Base-by-base conservation (phyloP, 2,329 filamentous ascomycete genomes). In the Westerdykella ornata region DNA sequence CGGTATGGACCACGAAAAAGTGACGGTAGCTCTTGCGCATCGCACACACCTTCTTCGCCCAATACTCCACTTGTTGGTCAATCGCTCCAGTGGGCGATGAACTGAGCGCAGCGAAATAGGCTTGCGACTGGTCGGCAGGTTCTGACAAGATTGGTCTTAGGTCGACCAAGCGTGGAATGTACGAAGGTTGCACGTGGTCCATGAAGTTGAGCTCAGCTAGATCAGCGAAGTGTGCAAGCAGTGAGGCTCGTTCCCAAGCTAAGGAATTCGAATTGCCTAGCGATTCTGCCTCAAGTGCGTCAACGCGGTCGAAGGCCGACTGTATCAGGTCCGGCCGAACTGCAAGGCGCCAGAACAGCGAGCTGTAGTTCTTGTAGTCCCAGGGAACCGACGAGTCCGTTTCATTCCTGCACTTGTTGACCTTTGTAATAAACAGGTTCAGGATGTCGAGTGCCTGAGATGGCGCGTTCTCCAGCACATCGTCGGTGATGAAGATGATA, bases 401-500 rank as follows among this genome's bases (percentile, higher is more conserved):
- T 1, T 53, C 19, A 6, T 45, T 39, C 9, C 49, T 45, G 13
- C 58, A 49, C 33, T 26, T 26, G 30, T 57, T 53, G 19, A 62
- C 53, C 30, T 59, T 60, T 5, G 51, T 45, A 19, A 62, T 43
- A 43, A 68, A 68, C 0, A 49, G 44, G n/a, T 64, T 43, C 7
- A 72, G 48, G 11, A 72, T 62, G 6, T 55, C 39, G 2, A 63
- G 46, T 1, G 67, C 68, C 19, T 63, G 47, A 35, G 56, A 52
- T 4, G 69, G 69, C 35, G 63, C 47, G 33, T 65, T 45, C n/a
- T 59, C 48, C 33, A 72, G 67, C 1, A 70, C 57, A 19, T 71
- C 65, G 30, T 72, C 69, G 1, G 68, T 71, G 13, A 72, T 65
- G 47, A 68, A 68, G 9, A 66, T 60, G 5, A 68, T 57, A 5